phyloP scores from a whole-genome alignment of 2,329 filamentous ascomycete genomes.

The Hymenoscyphus scutula region DNA sequence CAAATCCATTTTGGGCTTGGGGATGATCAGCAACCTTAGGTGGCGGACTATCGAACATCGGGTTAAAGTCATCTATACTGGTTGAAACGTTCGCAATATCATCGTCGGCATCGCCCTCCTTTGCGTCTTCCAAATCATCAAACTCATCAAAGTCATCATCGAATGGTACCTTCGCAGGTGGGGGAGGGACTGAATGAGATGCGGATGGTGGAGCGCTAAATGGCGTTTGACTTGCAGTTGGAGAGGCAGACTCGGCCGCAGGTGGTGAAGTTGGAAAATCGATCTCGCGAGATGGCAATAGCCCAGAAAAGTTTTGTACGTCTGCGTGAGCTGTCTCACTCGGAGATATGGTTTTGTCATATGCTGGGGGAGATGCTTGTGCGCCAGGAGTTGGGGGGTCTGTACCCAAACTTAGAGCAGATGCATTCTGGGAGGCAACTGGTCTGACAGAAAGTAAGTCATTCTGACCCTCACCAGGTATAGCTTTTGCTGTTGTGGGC shows the following conservation, averaged over 20 bases:
- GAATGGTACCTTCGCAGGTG: constrained; percentile 53
- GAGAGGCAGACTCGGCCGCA: constrained; percentile 29
- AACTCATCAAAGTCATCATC: constrained; percentile 81
- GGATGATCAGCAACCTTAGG: constrained; percentile 32
- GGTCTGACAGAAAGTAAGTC: constrained; percentile 33
- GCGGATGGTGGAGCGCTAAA: constrained; percentile 29
- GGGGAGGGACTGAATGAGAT: constrained; percentile 38
- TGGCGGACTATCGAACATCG: constrained; percentile 68
- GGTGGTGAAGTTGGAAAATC: constrained; percentile 38
- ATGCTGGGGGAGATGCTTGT: constrained; percentile 57
- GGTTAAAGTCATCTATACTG: constrained; percentile 66
- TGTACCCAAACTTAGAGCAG: constrained; percentile 27
- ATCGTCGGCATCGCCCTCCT: constrained; percentile 75
- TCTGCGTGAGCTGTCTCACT: constrained; percentile 48
- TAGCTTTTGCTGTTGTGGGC: constrained; percentile 25
- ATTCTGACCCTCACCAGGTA: constrained; percentile 31
- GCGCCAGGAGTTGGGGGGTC: constrained; percentile 51
- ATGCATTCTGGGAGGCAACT: constrained; percentile 30
- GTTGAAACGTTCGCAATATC: constrained; percentile 72
- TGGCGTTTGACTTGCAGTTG: constrained; percentile 29
- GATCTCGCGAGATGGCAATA: constrained; percentile 54
- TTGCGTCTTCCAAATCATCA: constrained; percentile 78
- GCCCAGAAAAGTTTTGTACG: constrained; percentile 49
- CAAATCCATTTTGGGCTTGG: constrained; percentile 29
- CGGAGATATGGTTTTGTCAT: constrained; percentile 44